A percentile compares a stretch with the other conserved stretches of the same genome.
These are phyloP conservation scores for Penicillium parvum DNA, from an alignment of 495 filamentous ascomycete genomes.

Conservation along the genomic window DNA sequence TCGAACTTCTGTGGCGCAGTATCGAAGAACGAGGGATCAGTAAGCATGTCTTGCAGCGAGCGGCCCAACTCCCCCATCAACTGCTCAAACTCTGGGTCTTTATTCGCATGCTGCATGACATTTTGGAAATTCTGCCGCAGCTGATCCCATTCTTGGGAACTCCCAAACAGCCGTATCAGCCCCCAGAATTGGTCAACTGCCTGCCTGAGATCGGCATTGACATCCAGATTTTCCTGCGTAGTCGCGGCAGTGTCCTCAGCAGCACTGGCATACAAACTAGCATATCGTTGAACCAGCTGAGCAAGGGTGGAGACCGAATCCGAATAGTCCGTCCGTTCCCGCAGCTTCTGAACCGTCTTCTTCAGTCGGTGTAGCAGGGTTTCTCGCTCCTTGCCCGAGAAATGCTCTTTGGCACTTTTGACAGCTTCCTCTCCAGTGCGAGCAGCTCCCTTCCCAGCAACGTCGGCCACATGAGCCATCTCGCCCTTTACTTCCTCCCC, in stretches of 20 bases:
- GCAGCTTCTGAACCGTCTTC: constrained; percentile 66
- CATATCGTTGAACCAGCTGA: constrained; percentile 73
- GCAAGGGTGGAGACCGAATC: constrained; percentile 78
- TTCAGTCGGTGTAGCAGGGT: constrained; percentile 72
- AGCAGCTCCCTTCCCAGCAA: constrained; percentile 57
- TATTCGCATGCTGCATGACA: constrained; percentile 68
- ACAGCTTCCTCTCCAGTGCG: constrained; percentile 63
- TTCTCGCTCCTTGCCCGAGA: constrained; percentile 62
- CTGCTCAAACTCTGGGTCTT: constrained; percentile 78
- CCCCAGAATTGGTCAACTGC: constrained; percentile 75
- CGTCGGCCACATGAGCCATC: constrained; percentile 56
- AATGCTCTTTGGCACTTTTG: constrained; percentile 62
- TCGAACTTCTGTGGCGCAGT: constrained; percentile 64
- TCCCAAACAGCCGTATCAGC: constrained; percentile 74
- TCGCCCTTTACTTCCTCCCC: constrained; percentile 59
- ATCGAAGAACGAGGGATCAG: constrained; percentile 78
- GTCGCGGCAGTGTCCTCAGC: constrained; percentile 57
- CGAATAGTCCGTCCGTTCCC: constrained; percentile 73
- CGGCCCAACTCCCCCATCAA: constrained; percentile 66
- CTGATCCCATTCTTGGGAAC: constrained; percentile 66
- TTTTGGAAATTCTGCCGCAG: constrained; percentile 61
- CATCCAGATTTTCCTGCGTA: constrained; percentile 62
- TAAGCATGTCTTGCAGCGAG: constrained; percentile 76
- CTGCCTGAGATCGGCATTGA: constrained; percentile 68
- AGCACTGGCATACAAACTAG: constrained; percentile 67